Percentiles rank a stretch among this genome's conserved stretches.
phyloP scores from a whole-genome alignment of 371 early-diverging fungal species.

The Rhizomucor miehei region DNA sequence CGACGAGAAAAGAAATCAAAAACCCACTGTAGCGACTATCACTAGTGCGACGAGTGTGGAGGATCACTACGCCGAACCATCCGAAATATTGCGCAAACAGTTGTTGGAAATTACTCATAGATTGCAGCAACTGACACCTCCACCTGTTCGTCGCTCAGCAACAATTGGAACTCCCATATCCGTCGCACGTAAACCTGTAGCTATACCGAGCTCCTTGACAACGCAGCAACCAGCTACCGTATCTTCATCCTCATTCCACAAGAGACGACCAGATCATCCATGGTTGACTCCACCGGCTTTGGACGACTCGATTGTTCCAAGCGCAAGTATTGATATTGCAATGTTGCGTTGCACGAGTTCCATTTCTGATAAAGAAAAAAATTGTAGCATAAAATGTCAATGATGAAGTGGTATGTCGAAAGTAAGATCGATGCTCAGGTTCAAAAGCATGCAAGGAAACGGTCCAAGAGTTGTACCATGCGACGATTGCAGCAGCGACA shows the following conservation, averaged over 20 bases:
- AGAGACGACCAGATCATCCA: no score
- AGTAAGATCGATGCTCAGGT: constrained; percentile 21
- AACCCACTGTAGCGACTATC: no score
- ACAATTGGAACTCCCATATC: no score
- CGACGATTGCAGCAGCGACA: no score
- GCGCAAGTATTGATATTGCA: not conserved
- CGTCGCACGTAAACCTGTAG: no score
- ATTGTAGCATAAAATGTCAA: constrained; percentile 10
- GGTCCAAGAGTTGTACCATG: constrained; percentile 5
- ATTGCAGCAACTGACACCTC: not conserved
- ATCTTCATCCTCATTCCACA: no score
- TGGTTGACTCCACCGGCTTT: no score
- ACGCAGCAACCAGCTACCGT: no score
- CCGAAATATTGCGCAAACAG: not conserved
- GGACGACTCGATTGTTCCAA: no score
- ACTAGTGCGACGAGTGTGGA: no score
- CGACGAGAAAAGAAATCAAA: not conserved
- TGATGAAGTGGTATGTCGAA: constrained; percentile 20
- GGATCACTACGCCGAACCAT: not conserved
- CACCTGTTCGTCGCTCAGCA: no score
- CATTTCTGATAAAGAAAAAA: not conserved
- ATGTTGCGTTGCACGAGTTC: not conserved
- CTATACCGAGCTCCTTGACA: no score
- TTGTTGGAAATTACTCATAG: not conserved
- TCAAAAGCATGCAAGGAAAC: constrained; percentile 14